These are phyloP conservation scores for Spergularia azorica DNA, from an alignment of 179 eudicot genomes.

Conservation along the genomic window DNA sequence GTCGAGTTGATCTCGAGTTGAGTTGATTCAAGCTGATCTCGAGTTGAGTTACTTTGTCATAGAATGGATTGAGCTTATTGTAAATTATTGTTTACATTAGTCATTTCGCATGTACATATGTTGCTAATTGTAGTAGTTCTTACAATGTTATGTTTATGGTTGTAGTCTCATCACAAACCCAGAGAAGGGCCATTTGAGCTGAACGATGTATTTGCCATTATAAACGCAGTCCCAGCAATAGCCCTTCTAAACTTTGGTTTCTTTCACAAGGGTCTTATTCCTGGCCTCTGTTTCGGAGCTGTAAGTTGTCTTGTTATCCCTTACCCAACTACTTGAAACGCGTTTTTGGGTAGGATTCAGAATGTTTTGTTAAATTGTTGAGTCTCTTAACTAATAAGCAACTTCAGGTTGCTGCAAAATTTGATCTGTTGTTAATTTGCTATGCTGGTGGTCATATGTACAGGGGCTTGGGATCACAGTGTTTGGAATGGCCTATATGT, in stretches of 20 bases:
- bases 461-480: constrained; percentile 99
- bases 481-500: constrained; percentile 98
- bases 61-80: constrained; percentile 5
- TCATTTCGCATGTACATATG: not conserved
- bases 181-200: constrained; percentile 97
- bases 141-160: constrained; percentile 2
- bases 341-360: not conserved
- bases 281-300: constrained; percentile 95
- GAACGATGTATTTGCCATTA: constrained; percentile 87
- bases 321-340: not conserved
- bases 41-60: not conserved
- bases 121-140: not conserved
- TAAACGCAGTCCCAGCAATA: constrained; percentile 86
- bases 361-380: not conserved
- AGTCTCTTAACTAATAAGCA: not conserved
- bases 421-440: not conserved
- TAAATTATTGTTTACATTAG: not conserved
- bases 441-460: not conserved
- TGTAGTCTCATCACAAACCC: constrained; percentile 92
- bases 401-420: not conserved
- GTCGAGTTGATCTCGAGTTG: not conserved
- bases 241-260: constrained; percentile 76
- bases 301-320: constrained; percentile 43
- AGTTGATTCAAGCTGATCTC: not conserved
- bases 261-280: constrained; percentile 85